Conservation (phyloP, 1,284 basidiomycete genomes). For the Ceratobasidium theobromae region DNA sequence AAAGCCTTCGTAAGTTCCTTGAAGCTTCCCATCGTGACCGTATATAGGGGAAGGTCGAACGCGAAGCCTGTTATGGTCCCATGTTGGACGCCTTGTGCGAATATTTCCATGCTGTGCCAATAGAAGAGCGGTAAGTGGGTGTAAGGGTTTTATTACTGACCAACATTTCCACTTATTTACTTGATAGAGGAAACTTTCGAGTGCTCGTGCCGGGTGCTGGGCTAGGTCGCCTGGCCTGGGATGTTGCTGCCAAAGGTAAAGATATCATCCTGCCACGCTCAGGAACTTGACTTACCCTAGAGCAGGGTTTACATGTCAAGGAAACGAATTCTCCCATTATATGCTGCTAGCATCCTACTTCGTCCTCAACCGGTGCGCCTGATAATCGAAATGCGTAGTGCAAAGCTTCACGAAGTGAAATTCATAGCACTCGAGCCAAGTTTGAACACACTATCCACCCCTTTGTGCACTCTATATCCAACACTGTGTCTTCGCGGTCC, state of each 20-base stretch:
- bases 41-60: conserved; percentile 68
- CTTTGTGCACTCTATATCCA: conserved; percentile 88
- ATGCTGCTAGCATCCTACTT: conserved; percentile 86
- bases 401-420: not conserved
- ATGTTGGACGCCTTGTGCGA: conserved; percentile 71
- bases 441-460: conserved; percentile 74
- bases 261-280: not conserved
- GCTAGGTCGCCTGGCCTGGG: conserved; percentile 81
- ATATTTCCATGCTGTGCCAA: conserved; percentile 60
- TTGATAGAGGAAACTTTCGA: conserved; percentile 55
- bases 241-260: conserved; percentile 76
- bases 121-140: conserved; percentile 52
- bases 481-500: conserved; percentile 59
- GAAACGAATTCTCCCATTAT: conserved; percentile 92
- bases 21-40: not conserved
- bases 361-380: conserved; percentile 69
- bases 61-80: conserved; percentile 75
- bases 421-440: conserved; percentile 1
- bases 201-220: conserved; percentile 90
- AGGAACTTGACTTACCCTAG: not conserved
- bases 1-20: conserved; percentile 26
- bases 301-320: conserved; percentile 81
- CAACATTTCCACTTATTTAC: too few species aligned
- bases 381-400: not conserved
- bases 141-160: too few species aligned